These are phyloP conservation scores for Arthrocladium fulminans DNA, from an alignment of 2,329 filamentous ascomycete species.

Conservation along the genomic window DNA sequence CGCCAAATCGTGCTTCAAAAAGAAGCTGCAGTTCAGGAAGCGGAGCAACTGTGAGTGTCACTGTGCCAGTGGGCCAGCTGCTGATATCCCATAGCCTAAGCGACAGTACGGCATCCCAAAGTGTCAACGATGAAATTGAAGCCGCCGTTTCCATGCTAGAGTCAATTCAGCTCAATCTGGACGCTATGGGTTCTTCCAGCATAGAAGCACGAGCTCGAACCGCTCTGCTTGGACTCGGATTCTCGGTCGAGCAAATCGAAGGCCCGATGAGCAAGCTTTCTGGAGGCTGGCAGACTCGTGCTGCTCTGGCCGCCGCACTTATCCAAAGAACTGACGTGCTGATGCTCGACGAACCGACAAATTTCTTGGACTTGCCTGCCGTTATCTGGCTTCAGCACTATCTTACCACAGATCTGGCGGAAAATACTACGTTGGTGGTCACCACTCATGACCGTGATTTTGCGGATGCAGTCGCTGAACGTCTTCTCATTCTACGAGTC, in stretches of 20 bases:
- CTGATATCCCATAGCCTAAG: constrained; percentile 8
- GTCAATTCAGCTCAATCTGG: constrained; percentile 14
- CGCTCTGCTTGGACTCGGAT: constrained; percentile 18
- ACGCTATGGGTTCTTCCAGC: constrained; percentile 20
- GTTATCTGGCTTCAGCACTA: constrained; percentile 79
- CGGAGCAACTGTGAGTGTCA: constrained; percentile 40
- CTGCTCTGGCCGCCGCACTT: constrained; percentile 55
- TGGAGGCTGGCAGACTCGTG: constrained; percentile 68
- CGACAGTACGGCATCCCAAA: constrained; percentile 6
- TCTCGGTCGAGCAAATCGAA: constrained; percentile 18
- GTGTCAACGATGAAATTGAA: constrained; percentile 15
- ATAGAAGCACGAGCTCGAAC: constrained; percentile 19
- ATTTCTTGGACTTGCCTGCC: constrained; percentile 72
- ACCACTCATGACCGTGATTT: constrained; percentile 83
- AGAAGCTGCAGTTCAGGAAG: constrained; percentile 58
- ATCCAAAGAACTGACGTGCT: constrained; percentile 68
- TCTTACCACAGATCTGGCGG: constrained; percentile 49
- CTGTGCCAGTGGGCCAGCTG: neutral
- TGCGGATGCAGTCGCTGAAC: constrained; percentile 62
- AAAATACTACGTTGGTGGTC: constrained; percentile 58
- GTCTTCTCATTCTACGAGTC: constrained; percentile 61
- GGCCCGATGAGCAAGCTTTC: constrained; percentile 45
- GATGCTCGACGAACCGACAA: constrained; percentile 79
- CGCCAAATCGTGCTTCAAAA: constrained; percentile 63
- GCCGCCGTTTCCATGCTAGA: constrained; percentile 20